Evolutionary conservation across 2,329 filamentous ascomycete species (phyloP).

Genomic region (Calonectria naviculata): DNA sequence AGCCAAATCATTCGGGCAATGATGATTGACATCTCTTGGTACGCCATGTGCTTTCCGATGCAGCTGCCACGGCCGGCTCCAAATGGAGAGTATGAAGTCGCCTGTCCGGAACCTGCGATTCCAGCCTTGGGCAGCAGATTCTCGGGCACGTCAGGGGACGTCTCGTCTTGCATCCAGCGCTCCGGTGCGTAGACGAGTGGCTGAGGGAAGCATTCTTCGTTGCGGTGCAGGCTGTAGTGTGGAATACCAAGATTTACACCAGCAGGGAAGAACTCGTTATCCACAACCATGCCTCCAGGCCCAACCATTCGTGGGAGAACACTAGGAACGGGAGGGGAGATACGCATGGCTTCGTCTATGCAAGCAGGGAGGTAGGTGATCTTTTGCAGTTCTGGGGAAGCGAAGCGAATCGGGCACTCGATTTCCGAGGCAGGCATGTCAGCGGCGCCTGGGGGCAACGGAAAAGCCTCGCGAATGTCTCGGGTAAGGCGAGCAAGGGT

Average conservation of each 20-base stretch:
- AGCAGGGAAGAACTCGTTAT: not conserved
- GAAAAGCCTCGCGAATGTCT: not conserved
- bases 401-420: not conserved
- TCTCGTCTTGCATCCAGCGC: not conserved
- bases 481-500: not conserved
- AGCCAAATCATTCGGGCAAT: not conserved
- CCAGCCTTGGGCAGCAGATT: not conserved
- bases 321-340: constrained; percentile 1
- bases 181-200: not conserved
- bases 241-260: not conserved
- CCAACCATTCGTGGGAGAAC: not conserved
- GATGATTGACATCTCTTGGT: constrained; percentile 1
- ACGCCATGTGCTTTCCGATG: constrained; percentile 11
- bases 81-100: not conserved
- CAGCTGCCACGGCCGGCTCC: not conserved
- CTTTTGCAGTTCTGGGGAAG: not conserved
- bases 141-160: not conserved
- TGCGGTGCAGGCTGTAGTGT: constrained; percentile 2
- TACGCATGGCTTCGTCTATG: constrained; percentile 4
- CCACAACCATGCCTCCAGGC: not conserved
- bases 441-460: not conserved
- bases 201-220: not conserved
- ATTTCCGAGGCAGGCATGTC: not conserved
- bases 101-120: not conserved
- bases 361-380: not conserved